phyloP scores from a whole-genome alignment of 2,329 filamentous ascomycete genomes.

The Ceratocystis albifundus region DNA sequence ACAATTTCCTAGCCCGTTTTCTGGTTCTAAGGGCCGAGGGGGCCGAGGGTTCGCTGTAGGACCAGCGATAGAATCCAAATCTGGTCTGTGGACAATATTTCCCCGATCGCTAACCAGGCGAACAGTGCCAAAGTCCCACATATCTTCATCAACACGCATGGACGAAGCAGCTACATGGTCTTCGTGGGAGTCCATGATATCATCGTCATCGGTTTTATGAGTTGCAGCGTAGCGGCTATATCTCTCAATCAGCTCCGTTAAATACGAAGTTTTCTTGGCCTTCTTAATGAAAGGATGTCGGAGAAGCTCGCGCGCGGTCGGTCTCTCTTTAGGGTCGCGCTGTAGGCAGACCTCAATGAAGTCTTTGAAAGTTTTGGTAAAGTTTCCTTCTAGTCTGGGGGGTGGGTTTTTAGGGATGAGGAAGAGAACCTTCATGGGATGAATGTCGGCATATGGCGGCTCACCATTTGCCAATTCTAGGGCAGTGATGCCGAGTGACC shows the following conservation, averaged over 20 bases:
- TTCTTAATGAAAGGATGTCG: conserved; percentile 82
- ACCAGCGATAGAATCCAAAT: conserved; percentile 63
- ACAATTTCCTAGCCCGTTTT: conserved; percentile 32
- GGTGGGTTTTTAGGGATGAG: conserved; percentile 91
- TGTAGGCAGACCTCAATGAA: conserved; percentile 75
- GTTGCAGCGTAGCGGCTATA: conserved; percentile 77
- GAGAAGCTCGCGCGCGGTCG: conserved; percentile 73
- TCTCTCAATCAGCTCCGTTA: conserved; percentile 90
- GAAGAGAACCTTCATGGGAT: conserved; percentile 97
- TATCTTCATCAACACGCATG: conserved; percentile 54
- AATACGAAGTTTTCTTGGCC: conserved; percentile 90
- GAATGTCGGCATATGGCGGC: conserved; percentile 89
- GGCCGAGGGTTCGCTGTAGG: conserved; percentile 66
- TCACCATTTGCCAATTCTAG: conserved; percentile 85
- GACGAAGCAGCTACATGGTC: conserved; percentile 43
- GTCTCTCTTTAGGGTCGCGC: conserved; percentile 79
- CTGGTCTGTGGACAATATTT: conserved; percentile 43
- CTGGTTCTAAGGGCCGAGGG: conserved; percentile 39
- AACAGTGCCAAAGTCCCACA: conserved; percentile 98
- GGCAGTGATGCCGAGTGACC: conserved; percentile 91
- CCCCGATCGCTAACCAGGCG: conserved; percentile 61
- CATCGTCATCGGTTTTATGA: conserved; percentile 58
- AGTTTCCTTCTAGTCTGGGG: conserved; percentile 68
- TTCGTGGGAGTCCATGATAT: conserved; percentile 43
- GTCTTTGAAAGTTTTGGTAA: conserved; percentile 72